Conservation (phyloP, 371 early-diverging fungal genomes). For the Syncephalastrum sp. region DNA sequence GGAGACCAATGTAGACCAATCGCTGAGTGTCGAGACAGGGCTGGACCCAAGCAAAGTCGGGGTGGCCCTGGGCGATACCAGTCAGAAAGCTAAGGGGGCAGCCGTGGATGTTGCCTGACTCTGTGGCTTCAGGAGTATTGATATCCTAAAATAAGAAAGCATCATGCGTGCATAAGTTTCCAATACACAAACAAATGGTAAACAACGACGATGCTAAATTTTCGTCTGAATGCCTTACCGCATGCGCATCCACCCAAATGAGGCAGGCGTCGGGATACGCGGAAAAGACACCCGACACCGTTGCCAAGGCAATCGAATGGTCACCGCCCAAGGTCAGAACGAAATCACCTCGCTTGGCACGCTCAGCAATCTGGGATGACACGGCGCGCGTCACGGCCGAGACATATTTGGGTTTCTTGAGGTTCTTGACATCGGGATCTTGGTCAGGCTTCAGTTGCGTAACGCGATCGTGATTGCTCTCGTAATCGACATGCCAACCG, state of each 20-base stretch:
- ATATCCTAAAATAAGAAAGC: constrained; percentile 66
- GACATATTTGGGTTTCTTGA: constrained; percentile 82
- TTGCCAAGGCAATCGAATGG: constrained; percentile 90
- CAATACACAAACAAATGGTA: not conserved
- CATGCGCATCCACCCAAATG: constrained; percentile 98
- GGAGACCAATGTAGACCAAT: constrained; percentile 95
- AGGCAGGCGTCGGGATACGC: constrained; percentile 87
- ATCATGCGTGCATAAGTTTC: not conserved
- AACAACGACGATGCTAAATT: not conserved
- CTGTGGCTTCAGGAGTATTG: constrained; percentile 89
- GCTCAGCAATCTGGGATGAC: constrained; percentile 61
- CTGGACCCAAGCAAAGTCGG: constrained; percentile 84
- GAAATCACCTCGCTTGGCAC: constrained; percentile 64
- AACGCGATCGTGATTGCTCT: constrained; percentile 62
- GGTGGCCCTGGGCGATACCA: constrained; percentile 73
- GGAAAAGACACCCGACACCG: constrained; percentile 79
- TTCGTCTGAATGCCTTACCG: constrained; percentile 56
- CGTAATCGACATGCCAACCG: constrained; percentile 74
- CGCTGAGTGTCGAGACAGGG: constrained; percentile 74
- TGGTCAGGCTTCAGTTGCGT: constrained; percentile 50
- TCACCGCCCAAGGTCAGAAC: constrained; percentile 93
- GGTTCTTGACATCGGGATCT: constrained; percentile 68
- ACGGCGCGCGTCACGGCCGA: constrained; percentile 72
- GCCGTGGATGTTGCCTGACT: constrained; percentile 95
- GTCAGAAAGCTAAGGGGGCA: constrained; percentile 92